A percentile compares a stretch with the other conserved stretches of the same genome.
Evolutionary conservation across 176 grass and related monocot species (phyloP).

Genomic region (Raddia distichophylla): DNA sequence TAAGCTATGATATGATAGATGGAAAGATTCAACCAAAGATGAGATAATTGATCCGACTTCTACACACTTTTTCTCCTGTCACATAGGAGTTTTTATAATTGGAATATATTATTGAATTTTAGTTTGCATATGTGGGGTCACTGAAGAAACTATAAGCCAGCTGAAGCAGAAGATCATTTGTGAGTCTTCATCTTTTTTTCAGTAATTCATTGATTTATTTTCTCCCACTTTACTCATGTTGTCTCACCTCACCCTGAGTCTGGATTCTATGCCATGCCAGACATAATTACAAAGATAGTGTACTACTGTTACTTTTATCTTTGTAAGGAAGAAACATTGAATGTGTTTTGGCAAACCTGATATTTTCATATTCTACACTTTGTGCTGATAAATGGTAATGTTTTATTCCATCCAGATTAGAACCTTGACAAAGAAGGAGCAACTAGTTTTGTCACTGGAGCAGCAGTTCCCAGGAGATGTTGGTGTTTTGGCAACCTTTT

Average conservation of each 20-base stretch:
- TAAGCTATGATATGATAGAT: conserved; percentile 12
- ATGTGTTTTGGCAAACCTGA: no score
- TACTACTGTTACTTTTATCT: no score
- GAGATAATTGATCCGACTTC: no score
- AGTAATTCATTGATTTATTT: neutral
- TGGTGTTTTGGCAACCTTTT: conserved; percentile 75
- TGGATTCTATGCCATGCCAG: neutral
- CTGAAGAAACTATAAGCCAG: conserved; percentile 6
- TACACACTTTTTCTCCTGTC: neutral
- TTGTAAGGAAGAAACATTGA: no score
- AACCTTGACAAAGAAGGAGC: no score
- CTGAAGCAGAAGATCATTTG: neutral
- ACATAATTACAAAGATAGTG: neutral
- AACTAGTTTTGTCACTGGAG: no score
- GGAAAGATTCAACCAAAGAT: neutral
- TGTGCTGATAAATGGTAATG: no score
- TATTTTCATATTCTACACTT: no score
- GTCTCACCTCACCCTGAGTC: neutral
- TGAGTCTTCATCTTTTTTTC: neutral
- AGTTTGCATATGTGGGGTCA: neutral
- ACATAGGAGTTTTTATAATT: neutral
- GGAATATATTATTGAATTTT: conserved; percentile 7
- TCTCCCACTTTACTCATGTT: neutral
- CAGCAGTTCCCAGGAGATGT: conserved; percentile 82
- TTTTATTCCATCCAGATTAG: no score